These are phyloP conservation scores for Truncatella angustata DNA, from an alignment of 2,329 filamentous ascomycete species.

Conservation along the genomic window DNA sequence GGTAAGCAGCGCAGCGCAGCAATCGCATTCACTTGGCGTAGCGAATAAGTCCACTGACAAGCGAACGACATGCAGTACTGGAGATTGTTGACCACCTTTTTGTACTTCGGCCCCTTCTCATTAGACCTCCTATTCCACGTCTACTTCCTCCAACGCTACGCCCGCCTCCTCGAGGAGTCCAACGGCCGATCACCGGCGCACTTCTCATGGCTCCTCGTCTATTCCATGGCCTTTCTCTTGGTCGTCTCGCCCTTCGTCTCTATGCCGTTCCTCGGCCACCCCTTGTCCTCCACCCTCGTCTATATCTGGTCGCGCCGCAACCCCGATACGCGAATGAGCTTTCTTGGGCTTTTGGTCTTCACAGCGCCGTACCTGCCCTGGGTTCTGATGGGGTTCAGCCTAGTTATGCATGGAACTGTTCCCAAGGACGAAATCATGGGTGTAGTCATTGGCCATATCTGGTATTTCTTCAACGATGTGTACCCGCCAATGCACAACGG, in stretches of 20 bases:
- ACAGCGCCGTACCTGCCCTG: slow-evolving; percentile 92
- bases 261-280: slow-evolving; percentile 92
- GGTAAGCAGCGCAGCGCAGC: slow-evolving; percentile 59
- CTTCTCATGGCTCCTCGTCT: slow-evolving; percentile 92
- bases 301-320: slow-evolving; percentile 98
- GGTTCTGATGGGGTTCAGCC: slow-evolving; percentile 90
- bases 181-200: slow-evolving; percentile 88
- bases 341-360: slow-evolving; percentile 86
- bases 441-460: slow-evolving; percentile 90
- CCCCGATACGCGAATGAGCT: slow-evolving; percentile 84
- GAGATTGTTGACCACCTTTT: slow-evolving; percentile 92
- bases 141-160: slow-evolving; percentile 97
- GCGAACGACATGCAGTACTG: slow-evolving; percentile 66
- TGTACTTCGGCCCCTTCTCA: slow-evolving; percentile 94
- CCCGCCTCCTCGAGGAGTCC: slow-evolving; percentile 89
- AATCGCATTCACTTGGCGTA: background rate
- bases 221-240: slow-evolving; percentile 77
- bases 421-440: slow-evolving; percentile 97
- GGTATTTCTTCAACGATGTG: slow-evolving; percentile 98
- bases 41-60: background rate
- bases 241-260: slow-evolving; percentile 81
- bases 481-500: slow-evolving; percentile 89
- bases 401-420: slow-evolving; percentile 84
- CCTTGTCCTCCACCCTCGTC: slow-evolving; percentile 87
- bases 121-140: slow-evolving; percentile 96